These are phyloP conservation scores for Kurtzmaniella quercitrusa DNA, from an alignment of 1,139 yeast species.

Conservation along the genomic window DNA sequence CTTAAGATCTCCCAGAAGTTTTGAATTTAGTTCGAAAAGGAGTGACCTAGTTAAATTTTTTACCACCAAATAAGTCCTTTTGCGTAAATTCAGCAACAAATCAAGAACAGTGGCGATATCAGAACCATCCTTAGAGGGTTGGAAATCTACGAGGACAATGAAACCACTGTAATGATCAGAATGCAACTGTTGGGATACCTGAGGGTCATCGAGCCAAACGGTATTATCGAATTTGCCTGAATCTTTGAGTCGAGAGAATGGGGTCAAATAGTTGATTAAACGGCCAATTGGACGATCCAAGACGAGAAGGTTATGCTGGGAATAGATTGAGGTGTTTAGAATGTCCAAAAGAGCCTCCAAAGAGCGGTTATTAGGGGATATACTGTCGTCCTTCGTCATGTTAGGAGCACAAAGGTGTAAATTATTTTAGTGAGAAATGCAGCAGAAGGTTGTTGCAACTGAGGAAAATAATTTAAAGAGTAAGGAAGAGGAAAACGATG, in stretches of 20 bases:
- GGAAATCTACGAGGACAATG: slow-evolving; percentile 21
- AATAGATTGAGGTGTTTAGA: slow-evolving; percentile 21
- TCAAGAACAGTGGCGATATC: neutral
- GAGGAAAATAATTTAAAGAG: too few relatives aligned
- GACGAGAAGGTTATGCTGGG: slow-evolving; percentile 42
- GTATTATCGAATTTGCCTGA: slow-evolving; percentile 56
- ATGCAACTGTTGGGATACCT: slow-evolving; percentile 11
- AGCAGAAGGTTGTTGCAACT: neutral
- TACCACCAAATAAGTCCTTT: slow-evolving; percentile 19
- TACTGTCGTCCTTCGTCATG: neutral
- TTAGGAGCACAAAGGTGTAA: too few relatives aligned
- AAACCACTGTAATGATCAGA: slow-evolving; percentile 30
- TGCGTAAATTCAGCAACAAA: slow-evolving; percentile 11
- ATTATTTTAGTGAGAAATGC: too few relatives aligned
- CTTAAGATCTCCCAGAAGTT: slow-evolving; percentile 17
- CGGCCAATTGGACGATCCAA: slow-evolving; percentile 55
- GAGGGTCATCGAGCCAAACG: slow-evolving; percentile 48
- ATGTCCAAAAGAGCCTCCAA: slow-evolving; percentile 20
- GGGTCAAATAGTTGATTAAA: slow-evolving; percentile 54
- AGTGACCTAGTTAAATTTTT: slow-evolving; percentile 27
- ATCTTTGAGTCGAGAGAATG: slow-evolving; percentile 54
- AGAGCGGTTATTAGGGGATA: slow-evolving; percentile 8
- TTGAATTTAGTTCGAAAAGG: slow-evolving; percentile 24
- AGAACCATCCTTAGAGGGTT: slow-evolving; percentile 15
- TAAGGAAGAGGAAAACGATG: too few relatives aligned